Conservation (phyloP, 1,284 basidiomycete genomes). For the Puccinia brachypodii region DNA sequence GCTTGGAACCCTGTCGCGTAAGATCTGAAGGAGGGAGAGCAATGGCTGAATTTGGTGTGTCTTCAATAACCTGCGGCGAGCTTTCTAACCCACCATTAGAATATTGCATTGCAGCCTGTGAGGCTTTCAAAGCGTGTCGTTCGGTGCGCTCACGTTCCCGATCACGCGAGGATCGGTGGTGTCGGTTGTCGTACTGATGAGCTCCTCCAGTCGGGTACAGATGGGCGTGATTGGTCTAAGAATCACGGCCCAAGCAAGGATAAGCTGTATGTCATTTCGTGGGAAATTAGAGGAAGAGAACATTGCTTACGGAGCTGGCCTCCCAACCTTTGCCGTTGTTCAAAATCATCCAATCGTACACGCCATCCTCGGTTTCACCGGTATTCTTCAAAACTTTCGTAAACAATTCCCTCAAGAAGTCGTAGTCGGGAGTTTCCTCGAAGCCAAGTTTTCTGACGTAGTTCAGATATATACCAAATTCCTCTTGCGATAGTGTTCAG, state of each 20-base stretch:
- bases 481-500: slow-evolving; percentile 62
- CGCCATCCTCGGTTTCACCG: slow-evolving; percentile 80
- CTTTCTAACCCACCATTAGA: slow-evolving; percentile 11
- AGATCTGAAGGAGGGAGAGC: slow-evolving; percentile 8
- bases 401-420: slow-evolving; percentile 88
- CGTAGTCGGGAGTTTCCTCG: slow-evolving; percentile 94
- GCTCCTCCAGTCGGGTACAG: slow-evolving; percentile 13
- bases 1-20: slow-evolving; percentile 27
- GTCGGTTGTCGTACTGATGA: slow-evolving; percentile 53
- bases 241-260: background rate
- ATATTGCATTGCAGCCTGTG: slow-evolving; percentile 53
- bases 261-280: background rate
- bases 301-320: slow-evolving; percentile 67
- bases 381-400: slow-evolving; percentile 85
- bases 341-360: slow-evolving; percentile 86
- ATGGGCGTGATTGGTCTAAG: slow-evolving; percentile 29
- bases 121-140: slow-evolving; percentile 58
- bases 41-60: slow-evolving; percentile 4
- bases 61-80: background rate
- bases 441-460: slow-evolving; percentile 56
- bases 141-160: slow-evolving; percentile 59
- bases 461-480: slow-evolving; percentile 68
- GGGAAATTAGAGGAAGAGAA: slow-evolving; percentile 51
- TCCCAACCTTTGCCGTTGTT: slow-evolving; percentile 96
- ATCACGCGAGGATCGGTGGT: slow-evolving; percentile 56